Evolutionary conservation across 73 alveolate genomes (phyloP).

Genomic region (Uronychia setigera): DNA sequence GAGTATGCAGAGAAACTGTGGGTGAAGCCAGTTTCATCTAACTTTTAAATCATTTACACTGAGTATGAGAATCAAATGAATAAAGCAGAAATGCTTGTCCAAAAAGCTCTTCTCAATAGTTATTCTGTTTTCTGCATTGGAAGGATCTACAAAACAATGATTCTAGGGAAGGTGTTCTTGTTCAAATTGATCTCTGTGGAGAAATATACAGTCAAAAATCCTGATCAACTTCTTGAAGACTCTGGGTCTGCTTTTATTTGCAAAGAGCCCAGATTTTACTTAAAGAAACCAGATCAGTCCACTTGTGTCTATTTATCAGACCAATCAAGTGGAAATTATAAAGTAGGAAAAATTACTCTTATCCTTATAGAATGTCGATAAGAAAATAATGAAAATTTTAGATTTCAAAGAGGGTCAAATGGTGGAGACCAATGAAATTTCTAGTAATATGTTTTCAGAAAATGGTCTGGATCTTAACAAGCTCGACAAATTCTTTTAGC

Average conservation of each 20-base stretch:
- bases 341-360: neutral
- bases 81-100: neutral
- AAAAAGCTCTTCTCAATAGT: neutral
- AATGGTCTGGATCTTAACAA: neutral
- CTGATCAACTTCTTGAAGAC: neutral
- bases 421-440: neutral
- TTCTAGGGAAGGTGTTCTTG: neutral
- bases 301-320: neutral
- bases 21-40: neutral
- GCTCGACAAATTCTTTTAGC: neutral
- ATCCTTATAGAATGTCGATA: neutral
- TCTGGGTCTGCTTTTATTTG: neutral
- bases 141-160: neutral
- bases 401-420: neutral
- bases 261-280: neutral
- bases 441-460: neutral
- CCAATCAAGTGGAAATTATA: neutral
- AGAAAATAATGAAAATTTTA: neutral
- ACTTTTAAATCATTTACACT: neutral
- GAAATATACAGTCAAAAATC: neutral
- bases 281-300: neutral
- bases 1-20: no score
- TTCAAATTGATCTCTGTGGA: neutral
- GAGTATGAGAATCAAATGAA: neutral
- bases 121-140: neutral